These are phyloP conservation scores for Rhodotorula graminis DNA, from an alignment of 768 basidiomycete species.

Conservation along the genomic window DNA sequence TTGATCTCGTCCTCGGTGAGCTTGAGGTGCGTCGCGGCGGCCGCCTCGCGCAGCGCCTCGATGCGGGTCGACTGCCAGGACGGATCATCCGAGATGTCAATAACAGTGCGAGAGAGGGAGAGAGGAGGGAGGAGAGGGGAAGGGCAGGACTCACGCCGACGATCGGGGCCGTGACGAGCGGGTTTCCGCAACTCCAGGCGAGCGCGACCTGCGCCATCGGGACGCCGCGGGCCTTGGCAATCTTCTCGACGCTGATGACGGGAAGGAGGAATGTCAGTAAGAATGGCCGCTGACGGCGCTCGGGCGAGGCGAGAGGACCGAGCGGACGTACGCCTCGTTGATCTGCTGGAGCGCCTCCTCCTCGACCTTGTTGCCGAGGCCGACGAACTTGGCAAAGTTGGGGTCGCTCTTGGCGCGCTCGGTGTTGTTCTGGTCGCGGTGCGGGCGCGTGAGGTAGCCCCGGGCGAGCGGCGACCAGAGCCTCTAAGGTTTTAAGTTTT, in stretches of 20 bases:
- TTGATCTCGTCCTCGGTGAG: slow-evolving; percentile 59
- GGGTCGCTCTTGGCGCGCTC: slow-evolving; percentile 19
- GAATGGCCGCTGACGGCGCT: too few species aligned
- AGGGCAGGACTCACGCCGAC: slow-evolving; percentile 13
- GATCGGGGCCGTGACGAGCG: slow-evolving; percentile 38
- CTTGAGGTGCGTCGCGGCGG: slow-evolving; percentile 53
- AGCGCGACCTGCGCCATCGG: slow-evolving; percentile 57
- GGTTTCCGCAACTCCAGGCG: slow-evolving; percentile 44
- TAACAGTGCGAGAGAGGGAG: too few species aligned
- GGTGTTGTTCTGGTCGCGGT: slow-evolving; percentile 22
- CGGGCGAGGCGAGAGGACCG: neutral
- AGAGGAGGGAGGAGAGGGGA: neutral
- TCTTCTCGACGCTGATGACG: slow-evolving; percentile 53
- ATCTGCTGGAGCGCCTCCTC: slow-evolving; percentile 21
- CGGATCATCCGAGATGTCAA: too few species aligned
- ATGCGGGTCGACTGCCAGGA: slow-evolving; percentile 29
- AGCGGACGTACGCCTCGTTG: slow-evolving; percentile 19
- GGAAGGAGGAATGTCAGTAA: too few species aligned
- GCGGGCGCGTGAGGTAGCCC: slow-evolving; percentile 48
- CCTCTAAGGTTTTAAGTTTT: too few species aligned
- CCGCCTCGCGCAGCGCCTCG: slow-evolving; percentile 37
- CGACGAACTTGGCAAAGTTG: slow-evolving; percentile 25
- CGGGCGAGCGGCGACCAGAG: slow-evolving; percentile 60
- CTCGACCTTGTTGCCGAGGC: slow-evolving; percentile 23
- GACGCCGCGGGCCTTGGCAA: slow-evolving; percentile 55